Evolutionary conservation across 768 basidiomycete genomes (phyloP).

Genomic region (Royoungia palumana): DNA sequence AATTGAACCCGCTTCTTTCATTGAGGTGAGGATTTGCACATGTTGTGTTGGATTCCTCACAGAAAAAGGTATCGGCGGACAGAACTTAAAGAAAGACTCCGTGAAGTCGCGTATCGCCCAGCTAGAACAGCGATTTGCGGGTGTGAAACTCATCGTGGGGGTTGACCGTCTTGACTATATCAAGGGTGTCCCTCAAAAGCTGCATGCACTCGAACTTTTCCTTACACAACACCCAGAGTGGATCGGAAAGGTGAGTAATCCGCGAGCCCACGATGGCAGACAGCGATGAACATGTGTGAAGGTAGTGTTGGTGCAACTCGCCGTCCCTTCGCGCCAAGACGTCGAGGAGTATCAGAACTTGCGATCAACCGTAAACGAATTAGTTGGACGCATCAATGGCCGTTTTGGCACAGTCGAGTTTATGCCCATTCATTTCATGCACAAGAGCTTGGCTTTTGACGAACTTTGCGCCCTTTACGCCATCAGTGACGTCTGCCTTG

Average conservation of each 20-base stretch:
- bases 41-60: not conserved
- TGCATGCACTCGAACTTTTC: conserved; percentile 96
- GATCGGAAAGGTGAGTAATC: conserved; percentile 80
- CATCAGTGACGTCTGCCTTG: conserved; percentile 92
- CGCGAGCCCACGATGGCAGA: not conserved
- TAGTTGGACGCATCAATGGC: conserved; percentile 97
- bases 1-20: conserved; percentile 92
- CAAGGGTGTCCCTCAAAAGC: conserved; percentile 98
- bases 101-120: conserved; percentile 80
- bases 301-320: conserved; percentile 95
- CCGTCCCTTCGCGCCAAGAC: conserved; percentile 95
- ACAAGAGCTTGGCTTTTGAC: conserved; percentile 89
- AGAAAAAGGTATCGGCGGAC: conserved; percentile 3
- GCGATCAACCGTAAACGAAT: conserved; percentile 92
- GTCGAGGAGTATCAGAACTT: conserved; percentile 99
- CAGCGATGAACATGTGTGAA: conserved; percentile 26
- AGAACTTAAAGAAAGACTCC: conserved; percentile 76
- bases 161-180: conserved; percentile 99
- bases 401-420: conserved; percentile 99
- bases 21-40: conserved; percentile 49
- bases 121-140: conserved; percentile 87
- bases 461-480: conserved; percentile 98
- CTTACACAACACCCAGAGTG: conserved; percentile 97
- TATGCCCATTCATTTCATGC: conserved; percentile 99
- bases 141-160: conserved; percentile 96